These are phyloP conservation scores for Aspergillus sp. DNA, from an alignment of 2,329 filamentous ascomycete genomes.

Conservation along the genomic window DNA sequence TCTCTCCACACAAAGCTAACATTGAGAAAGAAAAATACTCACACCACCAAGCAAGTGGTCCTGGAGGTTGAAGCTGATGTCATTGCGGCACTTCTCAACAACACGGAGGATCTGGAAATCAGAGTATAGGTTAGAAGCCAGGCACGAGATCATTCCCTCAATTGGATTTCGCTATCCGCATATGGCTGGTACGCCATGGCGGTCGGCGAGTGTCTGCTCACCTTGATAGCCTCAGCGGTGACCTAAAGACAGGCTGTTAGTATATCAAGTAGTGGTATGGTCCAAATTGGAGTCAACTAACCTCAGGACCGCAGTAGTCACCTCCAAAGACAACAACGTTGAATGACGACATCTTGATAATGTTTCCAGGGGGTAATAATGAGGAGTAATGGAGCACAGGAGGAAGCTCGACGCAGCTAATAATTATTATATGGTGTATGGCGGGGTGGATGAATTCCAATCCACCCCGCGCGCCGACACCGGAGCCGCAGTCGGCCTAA, in stretches of 20 bases:
- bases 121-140: too few species aligned
- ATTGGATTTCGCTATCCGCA: too few species aligned
- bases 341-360: conserved; percentile 58
- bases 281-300: conserved; percentile 37
- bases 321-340: conserved; percentile 79
- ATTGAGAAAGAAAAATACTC: conserved; percentile 39
- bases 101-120: conserved; percentile 65
- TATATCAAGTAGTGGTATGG: conserved; percentile 3
- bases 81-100: conserved; percentile 66
- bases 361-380: conserved; percentile 1
- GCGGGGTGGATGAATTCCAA: conserved; percentile 12
- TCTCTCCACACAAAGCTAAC: background rate
- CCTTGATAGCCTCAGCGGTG: conserved; percentile 79
- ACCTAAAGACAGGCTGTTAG: conserved; percentile 50
- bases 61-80: conserved; percentile 81
- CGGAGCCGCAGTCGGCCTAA: conserved; percentile 11
- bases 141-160: too few species aligned
- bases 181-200: too few species aligned
- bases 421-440: conserved; percentile 12
- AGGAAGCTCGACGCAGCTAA: background rate
- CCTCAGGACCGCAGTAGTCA: conserved; percentile 84
- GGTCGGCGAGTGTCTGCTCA: conserved; percentile 31
- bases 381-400: conserved; percentile 6
- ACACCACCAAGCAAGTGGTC: conserved; percentile 89
- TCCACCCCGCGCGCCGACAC: conserved; percentile 20